phyloP scores from a whole-genome alignment of 257 asterid genomes.

The Dorcoceras hygrometricum region DNA sequence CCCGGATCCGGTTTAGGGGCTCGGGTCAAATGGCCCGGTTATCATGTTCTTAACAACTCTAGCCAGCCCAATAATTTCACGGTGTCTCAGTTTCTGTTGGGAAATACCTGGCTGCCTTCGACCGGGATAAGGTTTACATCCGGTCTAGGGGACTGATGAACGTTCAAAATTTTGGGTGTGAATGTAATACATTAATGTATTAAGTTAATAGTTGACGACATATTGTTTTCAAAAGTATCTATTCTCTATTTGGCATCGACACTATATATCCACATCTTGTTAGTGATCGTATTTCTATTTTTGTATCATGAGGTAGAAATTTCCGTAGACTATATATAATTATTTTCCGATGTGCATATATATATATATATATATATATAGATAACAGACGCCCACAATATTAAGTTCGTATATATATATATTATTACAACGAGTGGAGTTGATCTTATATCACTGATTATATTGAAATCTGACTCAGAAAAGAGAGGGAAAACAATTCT shows the following conservation, averaged over 20 bases:
- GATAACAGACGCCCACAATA: no score
- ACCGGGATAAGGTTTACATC: slow-evolving; percentile 53
- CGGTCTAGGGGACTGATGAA: slow-evolving; percentile 38
- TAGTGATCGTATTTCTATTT: no score
- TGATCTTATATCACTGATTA: no score
- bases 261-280: not conserved
- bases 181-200: not conserved
- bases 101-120: slow-evolving; percentile 57
- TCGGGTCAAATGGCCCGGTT: slow-evolving; percentile 58
- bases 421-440: no score
- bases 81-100: slow-evolving; percentile 44
- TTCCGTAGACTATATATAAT: no score
- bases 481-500: no score
- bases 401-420: no score
- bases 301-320: no score
- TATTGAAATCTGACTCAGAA: no score
- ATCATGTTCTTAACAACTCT: slow-evolving; percentile 37
- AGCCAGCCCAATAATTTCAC: slow-evolving; percentile 40
- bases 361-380: no score
- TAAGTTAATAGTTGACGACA: not conserved
- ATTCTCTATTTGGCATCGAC: not conserved
- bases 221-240: no score
- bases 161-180: not conserved
- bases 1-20: slow-evolving; percentile 42
- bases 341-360: no score